Percentiles rank a stretch among this genome's conserved stretches.
These are phyloP conservation scores for Beta macrorhiza DNA, from an alignment of 179 eudicot species.

Conservation along the genomic window DNA sequence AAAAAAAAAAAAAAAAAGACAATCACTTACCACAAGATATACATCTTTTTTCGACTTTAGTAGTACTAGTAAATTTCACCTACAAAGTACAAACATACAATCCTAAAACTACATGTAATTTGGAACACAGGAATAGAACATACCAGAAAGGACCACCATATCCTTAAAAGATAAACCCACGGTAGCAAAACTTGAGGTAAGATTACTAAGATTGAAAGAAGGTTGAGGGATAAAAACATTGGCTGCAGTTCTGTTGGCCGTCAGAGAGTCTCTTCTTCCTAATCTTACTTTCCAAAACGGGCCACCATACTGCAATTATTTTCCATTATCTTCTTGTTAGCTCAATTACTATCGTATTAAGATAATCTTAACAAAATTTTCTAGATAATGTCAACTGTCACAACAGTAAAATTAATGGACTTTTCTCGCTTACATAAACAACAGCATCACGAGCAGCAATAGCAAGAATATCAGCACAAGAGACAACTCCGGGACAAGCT, in stretches of 20 bases:
- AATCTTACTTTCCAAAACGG: conserved; percentile 43
- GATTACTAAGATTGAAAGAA: conserved; percentile 28
- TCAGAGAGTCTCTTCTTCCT: conserved; percentile 52
- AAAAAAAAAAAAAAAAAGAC: no score
- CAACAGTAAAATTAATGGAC: no score
- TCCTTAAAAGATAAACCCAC: conserved; percentile 42
- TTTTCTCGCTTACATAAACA: conserved; percentile 27
- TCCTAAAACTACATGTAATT: background rate
- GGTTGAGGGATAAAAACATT: conserved; percentile 44
- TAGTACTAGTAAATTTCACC: no score
- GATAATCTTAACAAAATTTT: no score
- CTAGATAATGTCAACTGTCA: no score
- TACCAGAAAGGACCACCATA: conserved; percentile 48
- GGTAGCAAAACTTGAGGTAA: conserved; percentile 33
- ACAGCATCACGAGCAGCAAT: conserved; percentile 42
- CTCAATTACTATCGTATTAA: no score
- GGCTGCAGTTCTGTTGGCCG: conserved; percentile 44
- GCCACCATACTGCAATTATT: conserved; percentile 45
- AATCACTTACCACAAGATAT: no score
- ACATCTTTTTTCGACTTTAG: no score
- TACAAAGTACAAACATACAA: background rate
- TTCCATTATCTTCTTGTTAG: conserved; percentile 1
- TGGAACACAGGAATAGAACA: conserved; percentile 28
- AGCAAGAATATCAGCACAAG: conserved; percentile 54
- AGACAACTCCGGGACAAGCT: conserved; percentile 46